Conservation (phyloP, 352 stramenopile genomes). For the Phytophthora citricola region DNA sequence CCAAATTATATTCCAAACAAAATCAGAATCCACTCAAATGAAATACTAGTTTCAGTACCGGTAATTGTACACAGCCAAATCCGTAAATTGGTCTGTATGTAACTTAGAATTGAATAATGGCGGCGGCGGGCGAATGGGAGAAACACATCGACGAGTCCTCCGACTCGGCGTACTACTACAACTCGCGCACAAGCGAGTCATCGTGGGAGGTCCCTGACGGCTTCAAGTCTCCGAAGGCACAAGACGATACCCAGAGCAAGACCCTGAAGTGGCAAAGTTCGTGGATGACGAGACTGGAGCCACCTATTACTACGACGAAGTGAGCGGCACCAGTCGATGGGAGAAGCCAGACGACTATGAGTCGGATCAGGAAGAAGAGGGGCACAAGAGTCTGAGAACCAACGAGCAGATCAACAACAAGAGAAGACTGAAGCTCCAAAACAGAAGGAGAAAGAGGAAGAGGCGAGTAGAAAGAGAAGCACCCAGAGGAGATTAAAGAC, state of each 20-base stretch:
- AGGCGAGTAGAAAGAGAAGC: constrained; percentile 2
- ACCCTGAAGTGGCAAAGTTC: constrained; percentile 64
- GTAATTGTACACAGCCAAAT: too few relatives aligned
- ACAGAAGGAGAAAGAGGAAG: constrained; percentile 19
- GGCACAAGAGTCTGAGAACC: constrained; percentile 11
- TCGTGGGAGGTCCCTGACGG: constrained; percentile 70
- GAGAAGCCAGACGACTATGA: constrained; percentile 64
- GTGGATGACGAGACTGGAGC: constrained; percentile 65
- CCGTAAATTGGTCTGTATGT: too few relatives aligned
- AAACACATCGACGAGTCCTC: constrained; percentile 75
- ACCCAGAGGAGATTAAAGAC: not conserved
- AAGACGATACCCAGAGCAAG: constrained; percentile 15
- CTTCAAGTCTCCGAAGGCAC: constrained; percentile 26
- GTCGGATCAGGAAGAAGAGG: constrained; percentile 12
- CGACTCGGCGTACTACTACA: constrained; percentile 81
- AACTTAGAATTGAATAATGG: constrained; percentile 9
- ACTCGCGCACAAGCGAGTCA: constrained; percentile 68
- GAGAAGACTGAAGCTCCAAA: constrained; percentile 15
- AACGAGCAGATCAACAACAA: not conserved
- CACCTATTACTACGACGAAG: constrained; percentile 81
- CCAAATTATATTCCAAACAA: not conserved
- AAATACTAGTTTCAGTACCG: too few relatives aligned
- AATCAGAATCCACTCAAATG: not conserved
- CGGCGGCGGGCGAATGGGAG: constrained; percentile 51
- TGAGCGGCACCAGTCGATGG: constrained; percentile 77